Evolutionary conservation across 2,329 filamentous ascomycete genomes (phyloP).

Genomic region (Alternaria sp.): DNA sequence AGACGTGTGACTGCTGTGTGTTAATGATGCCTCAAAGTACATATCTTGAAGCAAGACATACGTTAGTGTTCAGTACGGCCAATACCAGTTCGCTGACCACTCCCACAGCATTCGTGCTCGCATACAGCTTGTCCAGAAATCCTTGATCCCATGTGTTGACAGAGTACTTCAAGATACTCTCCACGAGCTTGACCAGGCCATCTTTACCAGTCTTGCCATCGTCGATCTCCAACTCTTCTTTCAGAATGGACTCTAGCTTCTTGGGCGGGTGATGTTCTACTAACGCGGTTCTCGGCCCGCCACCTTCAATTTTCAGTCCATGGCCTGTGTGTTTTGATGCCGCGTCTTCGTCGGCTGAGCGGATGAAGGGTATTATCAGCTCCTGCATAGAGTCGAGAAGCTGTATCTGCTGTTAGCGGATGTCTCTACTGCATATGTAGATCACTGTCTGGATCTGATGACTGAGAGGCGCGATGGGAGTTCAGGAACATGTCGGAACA

Average conservation of each 20-base stretch:
- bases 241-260: constrained; percentile 50
- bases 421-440: neutral
- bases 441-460: neutral
- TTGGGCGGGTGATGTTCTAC: constrained; percentile 54
- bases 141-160: constrained; percentile 99
- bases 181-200: constrained; percentile 59
- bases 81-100: constrained; percentile 85
- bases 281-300: constrained; percentile 56
- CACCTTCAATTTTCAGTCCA: constrained; percentile 67
- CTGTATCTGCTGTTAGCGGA: constrained; percentile 10
- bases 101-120: constrained; percentile 86
- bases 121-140: constrained; percentile 94
- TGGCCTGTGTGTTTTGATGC: constrained; percentile 62
- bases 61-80: constrained; percentile 88
- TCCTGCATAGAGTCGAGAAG: constrained; percentile 62
- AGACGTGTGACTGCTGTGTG: constrained; percentile 74
- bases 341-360: constrained; percentile 70
- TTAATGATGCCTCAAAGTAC: too few relatives aligned
- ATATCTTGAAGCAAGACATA: too few relatives aligned
- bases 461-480: neutral
- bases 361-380: constrained; percentile 74
- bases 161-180: constrained; percentile 78
- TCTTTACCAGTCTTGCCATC: constrained; percentile 51
- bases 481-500: constrained; percentile 13
- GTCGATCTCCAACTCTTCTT: constrained; percentile 43